These are phyloP conservation scores for Grigorovia jiainica DNA, from an alignment of 805 yeast genomes.

Conservation along the genomic window DNA sequence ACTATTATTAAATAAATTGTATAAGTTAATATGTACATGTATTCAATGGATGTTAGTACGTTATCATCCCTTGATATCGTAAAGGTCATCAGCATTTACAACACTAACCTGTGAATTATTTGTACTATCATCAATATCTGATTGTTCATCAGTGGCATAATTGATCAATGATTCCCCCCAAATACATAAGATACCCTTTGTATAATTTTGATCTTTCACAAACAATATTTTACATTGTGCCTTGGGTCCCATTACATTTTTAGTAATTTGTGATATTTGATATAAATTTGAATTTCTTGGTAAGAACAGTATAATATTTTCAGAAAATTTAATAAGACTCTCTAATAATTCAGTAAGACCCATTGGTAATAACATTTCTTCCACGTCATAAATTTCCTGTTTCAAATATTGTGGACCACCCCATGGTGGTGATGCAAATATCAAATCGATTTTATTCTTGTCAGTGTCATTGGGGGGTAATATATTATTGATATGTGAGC, in stretches of 20 bases:
- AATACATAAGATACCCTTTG: constrained; percentile 48
- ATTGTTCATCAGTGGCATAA: constrained; percentile 6
- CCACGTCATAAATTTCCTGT: constrained; percentile 38
- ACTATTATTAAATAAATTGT: too few relatives aligned
- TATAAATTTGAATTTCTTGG: constrained; percentile 51
- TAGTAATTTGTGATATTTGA: constrained; percentile 42
- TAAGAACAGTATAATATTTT: constrained; percentile 48
- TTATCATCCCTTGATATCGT: not conserved
- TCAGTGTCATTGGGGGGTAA: constrained; percentile 8
- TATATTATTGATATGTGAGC: constrained; percentile 5
- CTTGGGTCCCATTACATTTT: constrained; percentile 35
- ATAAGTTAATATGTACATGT: too few relatives aligned
- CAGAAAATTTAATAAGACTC: constrained; percentile 34
- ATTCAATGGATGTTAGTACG: too few relatives aligned
- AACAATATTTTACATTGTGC: constrained; percentile 40
- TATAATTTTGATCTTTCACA: constrained; percentile 32
- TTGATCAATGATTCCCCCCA: constrained; percentile 46
- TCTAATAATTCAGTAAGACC: constrained; percentile 35
- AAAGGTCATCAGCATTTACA: not conserved
- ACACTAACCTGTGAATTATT: not conserved
- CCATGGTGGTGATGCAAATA: constrained; percentile 83
- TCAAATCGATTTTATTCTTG: constrained; percentile 29
- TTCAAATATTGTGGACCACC: constrained; percentile 61
- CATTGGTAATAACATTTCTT: constrained; percentile 37
- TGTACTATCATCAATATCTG: not conserved